Evolutionary conservation across 768 basidiomycete species (phyloP).

Genomic region (Mycena latifolia): DNA sequence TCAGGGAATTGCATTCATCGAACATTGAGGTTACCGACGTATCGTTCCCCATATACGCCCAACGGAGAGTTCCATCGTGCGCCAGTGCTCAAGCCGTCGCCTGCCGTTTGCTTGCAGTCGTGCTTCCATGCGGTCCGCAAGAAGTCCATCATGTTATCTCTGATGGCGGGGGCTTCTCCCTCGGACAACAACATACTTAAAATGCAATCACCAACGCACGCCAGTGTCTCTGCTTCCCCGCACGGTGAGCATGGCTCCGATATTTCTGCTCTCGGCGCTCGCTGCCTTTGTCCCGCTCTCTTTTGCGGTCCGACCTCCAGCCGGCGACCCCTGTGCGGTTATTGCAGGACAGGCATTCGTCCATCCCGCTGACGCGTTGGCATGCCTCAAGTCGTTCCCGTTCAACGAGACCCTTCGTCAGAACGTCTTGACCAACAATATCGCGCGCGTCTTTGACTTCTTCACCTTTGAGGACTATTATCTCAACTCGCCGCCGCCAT

Average conservation of each 20-base stretch:
- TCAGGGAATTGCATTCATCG: too few species aligned
- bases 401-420: conserved; percentile 69
- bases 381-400: conserved; percentile 69
- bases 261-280: conserved; percentile 13
- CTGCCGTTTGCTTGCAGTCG: too few species aligned
- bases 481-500: conserved; percentile 62
- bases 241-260: conserved; percentile 14
- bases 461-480: conserved; percentile 68
- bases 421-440: conserved; percentile 59
- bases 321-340: conserved; percentile 21
- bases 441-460: conserved; percentile 64
- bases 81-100: too few species aligned
- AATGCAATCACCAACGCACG: conserved; percentile 6
- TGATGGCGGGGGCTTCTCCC: not conserved
- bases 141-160: conserved; percentile 6
- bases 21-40: too few species aligned
- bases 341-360: conserved; percentile 50
- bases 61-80: too few species aligned
- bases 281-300: conserved; percentile 13
- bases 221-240: not conserved
- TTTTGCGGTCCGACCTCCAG: conserved; percentile 4
- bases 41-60: too few species aligned
- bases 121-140: conserved; percentile 19
- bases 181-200: not conserved
- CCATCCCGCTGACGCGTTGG: conserved; percentile 65